Base-by-base conservation (phyloP, 2,329 filamentous ascomycete genomes). In the Botrytis medusae region DNA sequence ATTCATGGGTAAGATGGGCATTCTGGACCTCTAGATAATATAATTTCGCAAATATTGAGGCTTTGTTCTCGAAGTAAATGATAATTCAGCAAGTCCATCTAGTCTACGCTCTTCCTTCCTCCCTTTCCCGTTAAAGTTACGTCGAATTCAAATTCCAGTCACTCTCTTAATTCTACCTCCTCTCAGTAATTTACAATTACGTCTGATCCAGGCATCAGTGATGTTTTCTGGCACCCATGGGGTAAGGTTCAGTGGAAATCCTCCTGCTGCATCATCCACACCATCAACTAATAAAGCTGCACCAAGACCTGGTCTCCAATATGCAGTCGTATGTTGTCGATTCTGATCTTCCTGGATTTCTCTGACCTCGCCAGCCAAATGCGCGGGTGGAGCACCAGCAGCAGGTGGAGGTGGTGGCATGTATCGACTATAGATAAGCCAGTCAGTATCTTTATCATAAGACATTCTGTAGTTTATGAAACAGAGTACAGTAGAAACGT, bases 291-390 rank as follows among this genome's bases (percentile, higher is more conserved):
- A 18, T n/a, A 65, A 16, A 22, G 8, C 5, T 22, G 20, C 18
- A 65, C 32, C 44, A 37, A 16, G n/a, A 8, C 4, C 2, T 48
- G 63, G 22, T 25, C 0, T 14, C 46, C 12, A 22, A 34, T 16
- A 4, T 1, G 0, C 2, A 1, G 12, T 34, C 2, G 6, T 7
- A 6, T 4, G 1, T 25, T 48, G 29, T 16, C 2, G 10, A 65
- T 6, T 10, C 20, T 65, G 62, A 22, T 18, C 18, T 2, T 2
- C 0, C 32, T 14, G 42, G 29, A 18, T 3, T 9, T 9, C 20
- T 4, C 5, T 14, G 29, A 18, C 29, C 12, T 48, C 5, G 1
- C 10, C 20, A 22, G 2, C 4, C 10, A 14, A 16, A 46, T 10
- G 1, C 22, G 2, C 18, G 9, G 60, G 60, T n/a, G 37, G 37